Evolutionary conservation across 139 green algal genomes (phyloP).

Genomic region (Chlorella sp.): DNA sequence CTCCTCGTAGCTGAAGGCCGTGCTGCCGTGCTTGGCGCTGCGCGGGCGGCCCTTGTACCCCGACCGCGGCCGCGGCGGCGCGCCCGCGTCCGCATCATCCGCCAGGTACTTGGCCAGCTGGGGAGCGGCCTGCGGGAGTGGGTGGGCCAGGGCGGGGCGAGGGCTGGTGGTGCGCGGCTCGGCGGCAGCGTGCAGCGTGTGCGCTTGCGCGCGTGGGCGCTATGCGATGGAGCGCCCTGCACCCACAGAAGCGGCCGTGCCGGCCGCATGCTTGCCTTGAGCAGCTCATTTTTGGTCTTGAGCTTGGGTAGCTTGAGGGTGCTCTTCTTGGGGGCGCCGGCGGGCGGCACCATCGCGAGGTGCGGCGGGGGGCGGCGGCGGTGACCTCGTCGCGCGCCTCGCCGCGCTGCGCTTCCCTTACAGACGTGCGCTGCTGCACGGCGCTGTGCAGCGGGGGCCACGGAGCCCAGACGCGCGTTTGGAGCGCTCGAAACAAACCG

Average conservation of each 20-base stretch:
- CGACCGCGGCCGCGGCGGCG: background rate
- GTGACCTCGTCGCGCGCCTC: too few relatives aligned
- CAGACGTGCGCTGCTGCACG: too few relatives aligned
- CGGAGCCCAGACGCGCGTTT: too few relatives aligned
- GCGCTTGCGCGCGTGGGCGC: background rate
- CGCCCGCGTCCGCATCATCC: slow-evolving; percentile 23
- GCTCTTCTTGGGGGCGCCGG: background rate
- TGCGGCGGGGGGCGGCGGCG: too few relatives aligned
- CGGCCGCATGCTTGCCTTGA: slow-evolving; percentile 77
- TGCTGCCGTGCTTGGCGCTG: background rate
- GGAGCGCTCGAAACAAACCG: too few relatives aligned
- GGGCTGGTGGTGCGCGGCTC: background rate
- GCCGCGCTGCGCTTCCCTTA: too few relatives aligned
- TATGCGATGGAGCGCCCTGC: slow-evolving; percentile 13
- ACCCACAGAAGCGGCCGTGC: too few relatives aligned
- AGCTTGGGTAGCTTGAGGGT: slow-evolving; percentile 69
- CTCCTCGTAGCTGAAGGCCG: slow-evolving; percentile 48
- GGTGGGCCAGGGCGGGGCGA: background rate
- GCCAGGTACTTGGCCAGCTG: slow-evolving; percentile 44
- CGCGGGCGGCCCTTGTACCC: background rate
- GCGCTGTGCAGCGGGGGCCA: too few relatives aligned
- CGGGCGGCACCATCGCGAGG: too few relatives aligned
- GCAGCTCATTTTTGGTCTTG: slow-evolving; percentile 76
- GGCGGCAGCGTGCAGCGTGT: background rate
- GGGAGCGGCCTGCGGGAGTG: slow-evolving; percentile 48